Conservation (phyloP, 257 asterid species). For the Solanum corneliomulleri region DNA sequence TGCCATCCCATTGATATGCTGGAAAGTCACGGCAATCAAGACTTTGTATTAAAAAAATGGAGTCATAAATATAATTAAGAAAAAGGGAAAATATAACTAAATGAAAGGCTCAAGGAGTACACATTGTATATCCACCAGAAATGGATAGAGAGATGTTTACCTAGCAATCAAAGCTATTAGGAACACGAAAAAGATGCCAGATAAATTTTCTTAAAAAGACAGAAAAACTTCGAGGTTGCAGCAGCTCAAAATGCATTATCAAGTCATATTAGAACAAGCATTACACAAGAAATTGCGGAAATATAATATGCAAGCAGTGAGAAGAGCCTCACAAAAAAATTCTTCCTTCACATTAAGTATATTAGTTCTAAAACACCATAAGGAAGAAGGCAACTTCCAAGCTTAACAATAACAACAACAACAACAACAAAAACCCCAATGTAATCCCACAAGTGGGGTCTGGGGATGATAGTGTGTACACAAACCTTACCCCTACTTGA, state of each 20-base stretch:
- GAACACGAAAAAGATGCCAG: not conserved
- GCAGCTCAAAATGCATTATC: not conserved
- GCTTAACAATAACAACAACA: not conserved
- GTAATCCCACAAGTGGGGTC: not conserved
- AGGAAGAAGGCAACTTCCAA: not conserved
- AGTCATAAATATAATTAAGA: not conserved
- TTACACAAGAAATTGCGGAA: not conserved
- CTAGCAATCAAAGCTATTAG: not conserved
- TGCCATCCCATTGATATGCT: conserved; percentile 87
- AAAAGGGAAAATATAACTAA: not conserved
- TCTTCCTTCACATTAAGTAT: not conserved
- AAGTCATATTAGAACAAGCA: not conserved
- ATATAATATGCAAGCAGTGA: not conserved
- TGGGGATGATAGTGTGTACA: not conserved
- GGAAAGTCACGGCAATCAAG: conserved; percentile 3
- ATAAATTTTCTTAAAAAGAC: not conserved
- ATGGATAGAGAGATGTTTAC: not conserved
- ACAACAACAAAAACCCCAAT: not conserved
- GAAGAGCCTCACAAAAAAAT: not conserved
- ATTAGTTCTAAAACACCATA: not conserved
- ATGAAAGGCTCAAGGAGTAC: not conserved
- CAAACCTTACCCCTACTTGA: not conserved
- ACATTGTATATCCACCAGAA: not conserved
- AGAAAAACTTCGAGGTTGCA: not conserved
- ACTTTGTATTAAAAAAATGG: not conserved